Evolutionary conservation across 148 eudicot genomes (phyloP).

Genomic region (Agrostemma githago): DNA sequence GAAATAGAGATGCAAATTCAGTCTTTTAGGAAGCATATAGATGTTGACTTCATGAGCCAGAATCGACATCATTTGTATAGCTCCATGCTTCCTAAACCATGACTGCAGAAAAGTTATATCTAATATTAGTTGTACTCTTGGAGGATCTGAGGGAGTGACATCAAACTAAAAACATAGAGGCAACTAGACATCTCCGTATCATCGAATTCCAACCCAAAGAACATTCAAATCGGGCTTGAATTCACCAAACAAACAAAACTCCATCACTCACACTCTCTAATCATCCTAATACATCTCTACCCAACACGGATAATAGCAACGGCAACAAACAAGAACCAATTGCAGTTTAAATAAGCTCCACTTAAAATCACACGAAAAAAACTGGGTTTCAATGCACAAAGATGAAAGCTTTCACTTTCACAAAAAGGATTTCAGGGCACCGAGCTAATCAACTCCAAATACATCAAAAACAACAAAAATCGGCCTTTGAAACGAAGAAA

Average conservation of each 20-base stretch:
- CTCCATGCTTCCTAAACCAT: slow-evolving; percentile 29
- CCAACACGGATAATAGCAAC: neutral
- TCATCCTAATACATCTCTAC: neutral
- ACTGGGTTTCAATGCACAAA: neutral
- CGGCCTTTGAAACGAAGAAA: neutral
- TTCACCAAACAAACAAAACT: neutral
- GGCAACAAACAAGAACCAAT: neutral
- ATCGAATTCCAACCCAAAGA: slow-evolving; percentile 3
- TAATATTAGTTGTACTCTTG: slow-evolving; percentile 27
- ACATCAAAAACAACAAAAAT: neutral
- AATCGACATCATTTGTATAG: slow-evolving; percentile 21
- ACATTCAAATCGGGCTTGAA: neutral
- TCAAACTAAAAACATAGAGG: slow-evolving; percentile 22
- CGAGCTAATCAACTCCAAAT: neutral
- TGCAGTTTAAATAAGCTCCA: neutral
- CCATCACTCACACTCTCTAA: neutral
- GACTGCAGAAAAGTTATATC: slow-evolving; percentile 34
- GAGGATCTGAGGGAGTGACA: slow-evolving; percentile 23
- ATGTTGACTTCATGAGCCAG: slow-evolving; percentile 26
- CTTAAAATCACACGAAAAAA: neutral
- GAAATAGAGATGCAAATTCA: slow-evolving; percentile 16
- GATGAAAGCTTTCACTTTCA: neutral
- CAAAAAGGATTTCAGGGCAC: neutral
- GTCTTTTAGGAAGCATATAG: slow-evolving; percentile 20
- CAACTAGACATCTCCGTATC: slow-evolving; percentile 11